Evolutionary conservation across 306 rosid genomes (phyloP), one percentile per base, ranked within the genome.

Genomic region (Hylodesmum podocarpum): DNA sequence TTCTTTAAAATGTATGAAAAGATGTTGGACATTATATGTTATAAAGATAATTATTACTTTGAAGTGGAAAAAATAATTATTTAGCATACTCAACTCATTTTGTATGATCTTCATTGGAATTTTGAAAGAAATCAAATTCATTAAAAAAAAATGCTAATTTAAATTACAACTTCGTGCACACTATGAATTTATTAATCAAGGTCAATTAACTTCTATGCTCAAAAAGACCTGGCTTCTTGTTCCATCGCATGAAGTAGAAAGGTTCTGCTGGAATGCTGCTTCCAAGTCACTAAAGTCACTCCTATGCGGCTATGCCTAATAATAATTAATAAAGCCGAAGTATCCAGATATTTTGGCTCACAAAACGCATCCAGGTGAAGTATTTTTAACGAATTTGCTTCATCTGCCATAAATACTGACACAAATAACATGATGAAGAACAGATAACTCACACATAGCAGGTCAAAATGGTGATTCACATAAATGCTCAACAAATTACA

Each of bases 131-230:
- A 54, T 78, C 14, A 68, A 2, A 6, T 63, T 41, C 49, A 36
- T 25, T n/a, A n/a, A 44, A 5, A n/a, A 15, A 82, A 33, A 77
- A 34, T n/a, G 65, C 46, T 31, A 68, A 31, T 44, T 65, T 25
- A 78, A 58, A 55, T 61, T 66, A 73, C 73, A 83, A 58, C 44
- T 62, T 37, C 51, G 50, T 29, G 58, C 19, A 58, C 36, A 44
- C 33, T 9, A 72, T 55, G 29, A 19, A 51, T 24, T 55, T 12
- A 61, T 75, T 51, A 63, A 53, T 63, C 22, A 54, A 8, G 36
- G 8, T 37, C 37, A 66, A 14, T 3, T 41, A 29, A 39, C 64
- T 61, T 74, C 54, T 58, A 6, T 18, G 33, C 83, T 47, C 66
- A 54, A 22, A 57, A 29, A 55, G 59, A 15, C 86, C 67, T 14